phyloP scores from a whole-genome alignment of 257 asterid species.

The Solanum sitiens region DNA sequence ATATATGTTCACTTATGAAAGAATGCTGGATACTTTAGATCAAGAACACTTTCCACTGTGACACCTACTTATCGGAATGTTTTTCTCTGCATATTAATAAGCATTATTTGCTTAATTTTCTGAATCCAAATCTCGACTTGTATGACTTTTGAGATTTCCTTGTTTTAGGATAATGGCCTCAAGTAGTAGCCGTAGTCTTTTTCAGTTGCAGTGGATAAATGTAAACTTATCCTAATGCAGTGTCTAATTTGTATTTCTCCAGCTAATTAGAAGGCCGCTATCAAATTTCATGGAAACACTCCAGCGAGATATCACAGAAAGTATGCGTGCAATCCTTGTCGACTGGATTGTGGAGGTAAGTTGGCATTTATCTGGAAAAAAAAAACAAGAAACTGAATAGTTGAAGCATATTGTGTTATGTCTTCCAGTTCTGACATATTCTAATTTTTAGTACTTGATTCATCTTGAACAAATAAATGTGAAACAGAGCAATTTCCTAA shows the following conservation, averaged over 20 bases:
- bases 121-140: background rate
- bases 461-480: background rate
- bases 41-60: background rate
- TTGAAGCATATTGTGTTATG: background rate
- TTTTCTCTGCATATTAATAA: background rate
- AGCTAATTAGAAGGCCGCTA: conserved; percentile 48
- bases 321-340: conserved; percentile 73
- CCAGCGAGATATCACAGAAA: conserved; percentile 58
- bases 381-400: background rate
- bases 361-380: background rate
- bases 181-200: background rate
- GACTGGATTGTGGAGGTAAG: conserved; percentile 96
- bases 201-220: background rate
- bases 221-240: background rate
- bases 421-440: background rate
- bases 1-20: background rate
- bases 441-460: background rate
- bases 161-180: background rate
- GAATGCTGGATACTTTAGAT: background rate
- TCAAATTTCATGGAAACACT: conserved; percentile 59
- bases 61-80: background rate
- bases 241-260: conserved; percentile 8
- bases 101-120: background rate
- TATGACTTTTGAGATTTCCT: background rate
- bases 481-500: background rate